A percentile compares a stretch with the other conserved stretches of the same genome.
Evolutionary conservation across 352 stramenopile genomes (phyloP).

Genomic region (Phytophthora syringae): DNA sequence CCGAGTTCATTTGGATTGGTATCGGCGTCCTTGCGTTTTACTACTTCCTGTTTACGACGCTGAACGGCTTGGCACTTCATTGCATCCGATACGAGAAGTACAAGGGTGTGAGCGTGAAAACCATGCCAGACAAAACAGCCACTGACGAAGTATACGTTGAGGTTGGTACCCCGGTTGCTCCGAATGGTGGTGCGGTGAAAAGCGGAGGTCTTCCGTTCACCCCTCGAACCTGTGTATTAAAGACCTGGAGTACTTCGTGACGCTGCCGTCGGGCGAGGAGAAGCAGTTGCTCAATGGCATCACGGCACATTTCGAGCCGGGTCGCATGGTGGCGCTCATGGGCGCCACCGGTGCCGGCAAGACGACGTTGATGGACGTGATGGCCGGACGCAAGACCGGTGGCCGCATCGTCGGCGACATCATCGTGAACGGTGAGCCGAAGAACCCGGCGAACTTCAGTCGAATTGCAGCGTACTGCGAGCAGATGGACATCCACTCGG

Average conservation of each 20-base stretch:
- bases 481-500: constrained; percentile 91
- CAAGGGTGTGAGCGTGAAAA: constrained; percentile 4
- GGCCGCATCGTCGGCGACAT: constrained; percentile 83
- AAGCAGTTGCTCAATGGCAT: constrained; percentile 50
- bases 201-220: constrained; percentile 41
- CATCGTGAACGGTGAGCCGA: constrained; percentile 88
- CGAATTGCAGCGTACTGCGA: constrained; percentile 65
- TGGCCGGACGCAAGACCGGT: constrained; percentile 63
- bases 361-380: constrained; percentile 71
- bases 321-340: constrained; percentile 79
- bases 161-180: not conserved
- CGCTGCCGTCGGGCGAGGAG: constrained; percentile 54
- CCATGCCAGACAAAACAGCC: not conserved
- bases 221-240: constrained; percentile 54
- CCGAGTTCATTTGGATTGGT: constrained; percentile 58
- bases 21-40: constrained; percentile 50
- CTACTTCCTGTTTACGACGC: constrained; percentile 60
- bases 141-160: not conserved
- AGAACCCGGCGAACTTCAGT: constrained; percentile 82
- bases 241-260: constrained; percentile 59
- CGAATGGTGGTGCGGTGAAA: not conserved
- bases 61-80: constrained; percentile 54
- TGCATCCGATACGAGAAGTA: constrained; percentile 60
- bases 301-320: constrained; percentile 60
- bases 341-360: constrained; percentile 56